A percentile compares a stretch with the other conserved stretches of the same genome.
Conservation (phyloP, 2,329 filamentous ascomycete species). For the Trichoderma atrobrunneum region DNA sequence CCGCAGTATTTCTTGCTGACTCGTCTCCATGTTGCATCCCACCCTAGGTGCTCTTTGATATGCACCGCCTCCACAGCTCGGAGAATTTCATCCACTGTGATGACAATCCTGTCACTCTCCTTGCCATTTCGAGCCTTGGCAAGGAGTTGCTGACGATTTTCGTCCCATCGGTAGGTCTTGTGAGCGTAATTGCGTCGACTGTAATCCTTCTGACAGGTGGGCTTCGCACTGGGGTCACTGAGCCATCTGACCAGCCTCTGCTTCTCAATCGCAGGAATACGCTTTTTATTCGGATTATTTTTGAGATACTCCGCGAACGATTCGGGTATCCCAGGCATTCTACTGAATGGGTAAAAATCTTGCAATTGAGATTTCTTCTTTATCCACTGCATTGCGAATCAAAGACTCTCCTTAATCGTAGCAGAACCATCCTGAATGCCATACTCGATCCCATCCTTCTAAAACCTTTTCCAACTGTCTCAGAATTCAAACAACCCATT, state of each 20-base stretch:
- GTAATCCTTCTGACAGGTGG: conserved; percentile 15
- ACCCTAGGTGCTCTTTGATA: conserved; percentile 19
- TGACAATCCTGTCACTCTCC: neutral
- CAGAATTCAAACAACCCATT: neutral
- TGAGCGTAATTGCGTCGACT: conserved; percentile 22
- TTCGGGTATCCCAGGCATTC: neutral
- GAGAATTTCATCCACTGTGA: conserved; percentile 19
- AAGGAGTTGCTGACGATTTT: neutral
- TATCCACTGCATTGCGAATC: neutral
- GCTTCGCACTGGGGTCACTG: neutral
- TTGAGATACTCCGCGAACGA: neutral
- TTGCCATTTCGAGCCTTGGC: conserved; percentile 1
- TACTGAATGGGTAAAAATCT: neutral
- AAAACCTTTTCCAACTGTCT: neutral
- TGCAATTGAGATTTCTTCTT: neutral
- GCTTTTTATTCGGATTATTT: neutral
- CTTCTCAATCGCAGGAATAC: neutral
- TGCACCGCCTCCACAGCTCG: conserved; percentile 16
- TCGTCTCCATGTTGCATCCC: conserved; percentile 22
- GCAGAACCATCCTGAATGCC: neutral
- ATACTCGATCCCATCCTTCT: neutral
- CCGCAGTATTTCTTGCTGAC: conserved; percentile 20
- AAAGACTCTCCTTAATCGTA: neutral
- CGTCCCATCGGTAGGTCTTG: conserved; percentile 21
- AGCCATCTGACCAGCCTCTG: neutral